These are phyloP conservation scores for Rosellinia necatrix DNA, from an alignment of 2,329 filamentous ascomycete genomes.

Conservation along the genomic window DNA sequence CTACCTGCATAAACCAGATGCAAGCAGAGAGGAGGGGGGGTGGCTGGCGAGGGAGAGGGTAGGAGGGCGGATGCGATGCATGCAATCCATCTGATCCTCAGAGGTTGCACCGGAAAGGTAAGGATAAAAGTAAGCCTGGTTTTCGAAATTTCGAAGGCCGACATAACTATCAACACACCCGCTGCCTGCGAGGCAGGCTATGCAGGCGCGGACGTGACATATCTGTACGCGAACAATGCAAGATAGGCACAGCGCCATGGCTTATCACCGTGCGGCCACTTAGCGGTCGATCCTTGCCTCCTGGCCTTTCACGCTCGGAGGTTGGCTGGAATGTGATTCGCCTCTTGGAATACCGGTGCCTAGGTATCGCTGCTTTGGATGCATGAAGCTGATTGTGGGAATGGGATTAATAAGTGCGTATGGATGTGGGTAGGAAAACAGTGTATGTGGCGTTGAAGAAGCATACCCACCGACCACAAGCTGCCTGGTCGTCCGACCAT, in stretches of 20 bases:
- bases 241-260: conserved; percentile 22
- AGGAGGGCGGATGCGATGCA: not conserved
- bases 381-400: conserved; percentile 12
- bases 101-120: no score
- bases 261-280: conserved; percentile 14
- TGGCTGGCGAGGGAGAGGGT: no score
- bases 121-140: not conserved
- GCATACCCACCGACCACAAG: conserved; percentile 3
- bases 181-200: conserved; percentile 6
- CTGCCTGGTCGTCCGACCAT: conserved; percentile 6
- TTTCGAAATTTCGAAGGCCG: conserved; percentile 4
- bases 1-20: no score
- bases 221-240: conserved; percentile 9
- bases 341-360: not conserved
- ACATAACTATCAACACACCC: not conserved
- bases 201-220: not conserved
- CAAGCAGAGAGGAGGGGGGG: no score
- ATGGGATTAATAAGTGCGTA: not conserved
- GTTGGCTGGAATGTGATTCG: not conserved
- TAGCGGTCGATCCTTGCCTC: conserved; percentile 14
- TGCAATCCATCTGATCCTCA: not conserved
- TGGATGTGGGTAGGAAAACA: not conserved
- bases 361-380: conserved; percentile 5
- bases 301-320: not conserved
- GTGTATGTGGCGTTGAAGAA: conserved; percentile 1